A percentile compares a stretch with the other conserved stretches of the same genome.
Conservation (phyloP, 1,139 yeast species). For the Blastobotrys niveus region DNA sequence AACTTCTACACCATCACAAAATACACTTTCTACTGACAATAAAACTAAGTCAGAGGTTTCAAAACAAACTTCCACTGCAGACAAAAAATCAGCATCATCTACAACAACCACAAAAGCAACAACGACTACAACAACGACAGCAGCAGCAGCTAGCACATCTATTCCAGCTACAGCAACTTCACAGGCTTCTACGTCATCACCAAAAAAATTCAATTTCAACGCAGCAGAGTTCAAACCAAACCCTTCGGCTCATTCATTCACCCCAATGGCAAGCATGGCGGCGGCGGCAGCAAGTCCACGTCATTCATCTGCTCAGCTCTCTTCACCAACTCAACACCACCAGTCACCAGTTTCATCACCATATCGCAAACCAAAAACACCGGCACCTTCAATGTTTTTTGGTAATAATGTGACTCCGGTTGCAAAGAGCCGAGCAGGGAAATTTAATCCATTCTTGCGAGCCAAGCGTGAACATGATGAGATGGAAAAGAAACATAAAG, state of each 20-base stretch:
- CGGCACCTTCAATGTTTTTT: slow-evolving; percentile 33
- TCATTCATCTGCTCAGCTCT: neutral
- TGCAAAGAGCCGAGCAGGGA: slow-evolving; percentile 38
- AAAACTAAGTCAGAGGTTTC: neutral
- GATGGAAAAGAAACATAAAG: slow-evolving; percentile 3
- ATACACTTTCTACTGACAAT: slow-evolving; percentile 14
- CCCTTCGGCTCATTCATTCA: slow-evolving; percentile 66
- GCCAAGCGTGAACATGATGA: slow-evolving; percentile 36
- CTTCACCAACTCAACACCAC: slow-evolving; percentile 8
- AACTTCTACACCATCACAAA: neutral
- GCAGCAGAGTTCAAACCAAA: slow-evolving; percentile 61
- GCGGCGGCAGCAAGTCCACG: slow-evolving; percentile 4
- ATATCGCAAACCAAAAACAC: slow-evolving; percentile 7
- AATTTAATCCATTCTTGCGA: slow-evolving; percentile 55
- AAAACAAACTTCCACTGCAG: slow-evolving; percentile 11
- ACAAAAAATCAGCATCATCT: slow-evolving; percentile 5
- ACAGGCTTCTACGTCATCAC: slow-evolving; percentile 8
- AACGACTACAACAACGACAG: slow-evolving; percentile 12
- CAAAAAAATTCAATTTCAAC: slow-evolving; percentile 48
- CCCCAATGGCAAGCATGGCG: slow-evolving; percentile 40
- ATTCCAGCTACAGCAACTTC: slow-evolving; percentile 16
- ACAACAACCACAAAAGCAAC: slow-evolving; percentile 8
- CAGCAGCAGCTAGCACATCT: slow-evolving; percentile 13
- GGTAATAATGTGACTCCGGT: slow-evolving; percentile 47
- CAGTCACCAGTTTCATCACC: slow-evolving; percentile 1